Evolutionary conservation across 257 asterid genomes (phyloP).

Genomic region (Scutellaria baicalensis): DNA sequence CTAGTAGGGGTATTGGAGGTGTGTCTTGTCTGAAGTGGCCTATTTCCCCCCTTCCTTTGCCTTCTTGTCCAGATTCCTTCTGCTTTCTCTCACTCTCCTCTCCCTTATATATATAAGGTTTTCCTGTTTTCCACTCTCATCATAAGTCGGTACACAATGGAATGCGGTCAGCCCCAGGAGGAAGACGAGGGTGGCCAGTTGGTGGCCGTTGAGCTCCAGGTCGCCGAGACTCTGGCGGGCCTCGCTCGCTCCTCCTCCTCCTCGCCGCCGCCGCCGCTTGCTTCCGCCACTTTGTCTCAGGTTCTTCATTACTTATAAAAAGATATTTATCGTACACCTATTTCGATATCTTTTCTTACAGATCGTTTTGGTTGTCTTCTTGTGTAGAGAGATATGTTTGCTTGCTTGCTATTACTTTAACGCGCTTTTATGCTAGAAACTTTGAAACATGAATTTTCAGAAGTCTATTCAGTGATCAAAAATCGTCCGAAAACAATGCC

Average conservation of each 20-base stretch:
- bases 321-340: too few relatives aligned
- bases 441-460: too few relatives aligned
- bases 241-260: slow-evolving; percentile 16
- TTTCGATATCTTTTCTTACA: too few relatives aligned
- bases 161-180: neutral
- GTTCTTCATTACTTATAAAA: slow-evolving; percentile 3
- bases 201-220: slow-evolving; percentile 38
- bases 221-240: slow-evolving; percentile 48
- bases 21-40: neutral
- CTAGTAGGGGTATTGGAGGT: neutral
- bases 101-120: too few relatives aligned
- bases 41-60: neutral
- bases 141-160: slow-evolving; percentile 1
- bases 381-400: too few relatives aligned
- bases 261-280: neutral
- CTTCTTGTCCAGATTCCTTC: neutral
- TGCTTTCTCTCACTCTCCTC: too few relatives aligned
- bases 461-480: too few relatives aligned
- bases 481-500: too few relatives aligned
- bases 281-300: slow-evolving; percentile 11
- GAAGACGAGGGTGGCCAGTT: neutral
- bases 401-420: too few relatives aligned
- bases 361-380: too few relatives aligned
- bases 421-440: too few relatives aligned
- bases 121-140: neutral